Base-by-base conservation (phyloP, 2,329 filamentous ascomycete genomes). In the Lachnellula cervina region DNA sequence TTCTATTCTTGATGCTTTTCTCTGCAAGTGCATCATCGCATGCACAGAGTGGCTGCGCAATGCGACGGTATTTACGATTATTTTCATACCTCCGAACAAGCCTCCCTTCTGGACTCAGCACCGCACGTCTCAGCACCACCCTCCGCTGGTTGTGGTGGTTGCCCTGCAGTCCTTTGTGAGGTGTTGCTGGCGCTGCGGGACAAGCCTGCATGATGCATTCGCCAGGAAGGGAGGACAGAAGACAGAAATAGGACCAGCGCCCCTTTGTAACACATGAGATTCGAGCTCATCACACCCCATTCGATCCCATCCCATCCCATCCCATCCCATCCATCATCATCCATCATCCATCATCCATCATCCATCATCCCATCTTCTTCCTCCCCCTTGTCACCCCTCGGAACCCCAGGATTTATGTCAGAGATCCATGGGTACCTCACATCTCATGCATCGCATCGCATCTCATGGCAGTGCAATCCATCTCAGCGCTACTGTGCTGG, bases 211-310 rank as follows among this genome's bases (percentile, higher is more conserved):
- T 45, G 42, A 54, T 58, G 56, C 56, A 52, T 25, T 35, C 32
- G 35, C 48, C 44, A 38, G 48, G 52, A 19, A 49, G 52, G 45
- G 49, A 49, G 37, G 54, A 48, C 49, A 32, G 49, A 49, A 17
- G 54, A 52, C 54, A n/a, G 49, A 52, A 56, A 56, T 56, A 56
- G 54, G 34, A n/a, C 23, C 34, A 23, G 13, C 44, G n/a, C 40
- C 25, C 25, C 28, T 9, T 37, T 45, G 14, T 42, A 21, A 14
- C 43, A 48, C 54, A 48, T 52, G 35, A 44, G 14, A 11, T 19
- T 42, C 25, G 25, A 52, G 50, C n/a, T 40, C 45, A 32, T 48
- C 42, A 3, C 40, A 43, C 17, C 7, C 17, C 19, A 5, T 44
- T 11, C 17, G 11, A 17, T 19, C 38, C 35, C n/a, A 40, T 42